Percentiles rank a stretch among this genome's conserved stretches.
Evolutionary conservation across 2,329 filamentous ascomycete species (phyloP).

Genomic region (Talaromyces atroroseus): DNA sequence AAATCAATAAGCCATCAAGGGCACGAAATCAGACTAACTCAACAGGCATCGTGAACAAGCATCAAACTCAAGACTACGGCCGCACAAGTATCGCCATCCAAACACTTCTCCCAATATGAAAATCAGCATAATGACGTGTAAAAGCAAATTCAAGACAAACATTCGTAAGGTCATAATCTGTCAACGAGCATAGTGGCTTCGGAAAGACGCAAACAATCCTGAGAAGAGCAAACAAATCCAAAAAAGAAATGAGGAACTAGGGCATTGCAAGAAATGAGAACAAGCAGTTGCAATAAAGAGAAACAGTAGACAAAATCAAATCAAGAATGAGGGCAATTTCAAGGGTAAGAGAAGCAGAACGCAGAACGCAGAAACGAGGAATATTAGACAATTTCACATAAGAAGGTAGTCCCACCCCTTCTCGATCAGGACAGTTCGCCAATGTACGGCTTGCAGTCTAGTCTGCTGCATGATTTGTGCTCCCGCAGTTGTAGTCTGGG

Average conservation of each 20-base stretch:
- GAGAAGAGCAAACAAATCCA: background rate
- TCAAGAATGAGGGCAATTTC: no score
- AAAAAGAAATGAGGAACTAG: background rate
- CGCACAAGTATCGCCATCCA: background rate
- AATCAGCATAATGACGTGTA: background rate
- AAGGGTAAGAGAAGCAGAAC: background rate
- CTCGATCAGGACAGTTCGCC: slow-evolving; percentile 87
- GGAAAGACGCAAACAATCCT: background rate
- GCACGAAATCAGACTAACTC: background rate
- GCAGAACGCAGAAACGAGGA: background rate
- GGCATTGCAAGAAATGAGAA: background rate
- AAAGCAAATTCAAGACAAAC: background rate
- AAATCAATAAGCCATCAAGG: background rate
- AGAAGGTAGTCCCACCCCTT: slow-evolving; percentile 91
- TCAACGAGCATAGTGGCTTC: background rate
- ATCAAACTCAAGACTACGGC: background rate
- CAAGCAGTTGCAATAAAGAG: background rate
- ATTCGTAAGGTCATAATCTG: background rate
- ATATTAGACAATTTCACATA: slow-evolving; percentile 53
- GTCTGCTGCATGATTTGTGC: slow-evolving; percentile 18
- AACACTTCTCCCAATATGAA: background rate
- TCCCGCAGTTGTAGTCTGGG: slow-evolving; percentile 3
- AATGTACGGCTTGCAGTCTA: slow-evolving; percentile 67
- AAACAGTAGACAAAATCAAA: no score
- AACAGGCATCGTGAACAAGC: background rate